phyloP scores from a whole-genome alignment of 2,329 filamentous ascomycete species.

The Aspergillus oerlinghausenensis region DNA sequence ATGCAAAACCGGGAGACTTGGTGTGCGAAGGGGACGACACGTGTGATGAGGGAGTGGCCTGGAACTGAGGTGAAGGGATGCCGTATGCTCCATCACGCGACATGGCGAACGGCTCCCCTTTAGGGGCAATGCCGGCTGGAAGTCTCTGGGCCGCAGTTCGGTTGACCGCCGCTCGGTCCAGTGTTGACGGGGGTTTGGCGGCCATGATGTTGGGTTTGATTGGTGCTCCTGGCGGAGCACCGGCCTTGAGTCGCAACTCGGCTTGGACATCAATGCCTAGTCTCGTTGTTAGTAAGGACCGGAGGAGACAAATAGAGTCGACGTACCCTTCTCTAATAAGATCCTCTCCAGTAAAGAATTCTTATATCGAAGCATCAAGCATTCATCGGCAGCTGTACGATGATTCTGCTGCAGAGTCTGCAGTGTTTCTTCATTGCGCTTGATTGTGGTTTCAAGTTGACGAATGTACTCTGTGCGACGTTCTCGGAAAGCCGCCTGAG shows the following conservation, averaged over 20 bases:
- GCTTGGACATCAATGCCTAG: conserved; percentile 94
- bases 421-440: conserved; percentile 90
- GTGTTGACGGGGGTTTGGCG: conserved; percentile 66
- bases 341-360: conserved; percentile 95
- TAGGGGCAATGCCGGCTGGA: conserved; percentile 69
- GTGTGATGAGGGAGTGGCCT: conserved; percentile 80
- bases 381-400: conserved; percentile 90
- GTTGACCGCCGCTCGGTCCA: conserved; percentile 77
- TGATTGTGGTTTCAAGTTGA: conserved; percentile 95
- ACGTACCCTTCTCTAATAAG: conserved; percentile 82
- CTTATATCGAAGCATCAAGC: conserved; percentile 96
- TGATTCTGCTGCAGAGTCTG: conserved; percentile 92
- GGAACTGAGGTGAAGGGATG: conserved; percentile 64
- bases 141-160: conserved; percentile 69
- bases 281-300: conserved; percentile 4
- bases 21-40: conserved; percentile 61
- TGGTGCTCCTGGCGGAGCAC: conserved; percentile 69
- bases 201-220: conserved; percentile 63
- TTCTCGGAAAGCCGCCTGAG: conserved; percentile 94
- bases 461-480: conserved; percentile 98
- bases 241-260: conserved; percentile 87
- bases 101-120: conserved; percentile 47
- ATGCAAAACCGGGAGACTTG: conserved; percentile 58
- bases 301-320: background rate
- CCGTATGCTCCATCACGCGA: conserved; percentile 43